phyloP scores from a whole-genome alignment of 2,329 filamentous ascomycete genomes.

The Fusarium verrucosum region DNA sequence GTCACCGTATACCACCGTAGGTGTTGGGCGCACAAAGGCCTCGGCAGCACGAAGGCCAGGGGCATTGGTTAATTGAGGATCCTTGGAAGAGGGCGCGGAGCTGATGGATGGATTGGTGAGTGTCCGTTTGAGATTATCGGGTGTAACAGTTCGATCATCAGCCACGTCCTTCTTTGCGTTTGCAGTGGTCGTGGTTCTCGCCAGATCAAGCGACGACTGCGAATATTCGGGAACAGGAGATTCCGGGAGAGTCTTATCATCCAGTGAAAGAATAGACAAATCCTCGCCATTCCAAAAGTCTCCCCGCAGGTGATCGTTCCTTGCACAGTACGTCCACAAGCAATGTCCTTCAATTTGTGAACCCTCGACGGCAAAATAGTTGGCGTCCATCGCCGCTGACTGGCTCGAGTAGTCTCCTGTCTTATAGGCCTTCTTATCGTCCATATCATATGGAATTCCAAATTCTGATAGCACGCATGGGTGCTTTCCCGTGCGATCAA shows the following conservation, averaged over 20 bases:
- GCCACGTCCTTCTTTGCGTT: constrained; percentile 53
- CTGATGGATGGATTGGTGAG: constrained; percentile 74
- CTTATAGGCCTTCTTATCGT: constrained; percentile 93
- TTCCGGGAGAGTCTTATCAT: constrained; percentile 74
- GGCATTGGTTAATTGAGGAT: constrained; percentile 67
- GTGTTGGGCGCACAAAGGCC: constrained; percentile 88
- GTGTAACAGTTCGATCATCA: constrained; percentile 71
- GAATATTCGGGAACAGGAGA: constrained; percentile 59
- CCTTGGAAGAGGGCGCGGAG: constrained; percentile 61
- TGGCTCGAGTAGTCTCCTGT: constrained; percentile 96
- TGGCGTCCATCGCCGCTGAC: constrained; percentile 91
- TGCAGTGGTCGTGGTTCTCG: constrained; percentile 34
- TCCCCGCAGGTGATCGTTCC: constrained; percentile 87
- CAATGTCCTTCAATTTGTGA: constrained; percentile 85
- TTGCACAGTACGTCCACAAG: constrained; percentile 84
- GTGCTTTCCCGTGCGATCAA: constrained; percentile 87
- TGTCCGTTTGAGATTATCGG: constrained; percentile 77
- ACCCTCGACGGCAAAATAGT: constrained; percentile 91
- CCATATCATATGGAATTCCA: constrained; percentile 98
- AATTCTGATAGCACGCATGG: constrained; percentile 94
- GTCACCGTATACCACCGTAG: constrained; percentile 77
- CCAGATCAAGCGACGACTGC: constrained; percentile 57
- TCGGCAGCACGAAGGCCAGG: constrained; percentile 89
- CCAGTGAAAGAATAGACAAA: constrained; percentile 85
- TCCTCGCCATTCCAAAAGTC: constrained; percentile 99